Conservation (phyloP, 495 filamentous ascomycete genomes). For the Cercophora newfieldiana region DNA sequence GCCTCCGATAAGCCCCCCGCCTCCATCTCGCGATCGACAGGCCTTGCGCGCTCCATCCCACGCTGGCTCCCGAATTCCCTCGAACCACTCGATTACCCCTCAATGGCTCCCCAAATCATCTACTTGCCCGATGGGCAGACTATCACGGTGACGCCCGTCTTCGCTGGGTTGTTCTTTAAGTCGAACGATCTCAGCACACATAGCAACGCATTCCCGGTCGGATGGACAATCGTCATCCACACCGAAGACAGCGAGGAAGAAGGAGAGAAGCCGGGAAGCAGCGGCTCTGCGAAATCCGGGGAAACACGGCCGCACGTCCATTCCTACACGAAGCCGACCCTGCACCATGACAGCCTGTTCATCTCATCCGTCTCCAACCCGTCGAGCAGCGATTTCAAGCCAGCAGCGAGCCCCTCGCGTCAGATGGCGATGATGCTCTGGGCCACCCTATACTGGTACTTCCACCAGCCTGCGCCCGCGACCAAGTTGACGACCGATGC, state of each 20-base stretch:
- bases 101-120: conserved; percentile 47
- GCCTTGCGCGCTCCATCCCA: not conserved
- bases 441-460: conserved; percentile 95
- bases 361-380: conserved; percentile 89
- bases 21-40: too few relatives aligned
- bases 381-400: conserved; percentile 74
- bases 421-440: conserved; percentile 96
- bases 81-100: not conserved
- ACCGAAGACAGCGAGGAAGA: conserved; percentile 49
- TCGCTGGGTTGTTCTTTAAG: conserved; percentile 87
- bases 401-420: conserved; percentile 72
- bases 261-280: conserved; percentile 12
- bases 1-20: not conserved
- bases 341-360: conserved; percentile 78
- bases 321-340: conserved; percentile 69
- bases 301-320: conserved; percentile 47
- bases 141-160: conserved; percentile 77
- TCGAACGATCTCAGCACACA: conserved; percentile 68
- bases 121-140: conserved; percentile 85
- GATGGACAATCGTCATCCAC: conserved; percentile 85
- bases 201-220: conserved; percentile 71
- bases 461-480: conserved; percentile 69
- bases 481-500: conserved; percentile 59
- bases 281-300: conserved; percentile 3
- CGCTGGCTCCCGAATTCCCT: not conserved